Evolutionary conservation across 176 grass and related monocot species (phyloP), one percentile per base, ranked within the genome.

Genomic region (Raddia distichophylla): DNA sequence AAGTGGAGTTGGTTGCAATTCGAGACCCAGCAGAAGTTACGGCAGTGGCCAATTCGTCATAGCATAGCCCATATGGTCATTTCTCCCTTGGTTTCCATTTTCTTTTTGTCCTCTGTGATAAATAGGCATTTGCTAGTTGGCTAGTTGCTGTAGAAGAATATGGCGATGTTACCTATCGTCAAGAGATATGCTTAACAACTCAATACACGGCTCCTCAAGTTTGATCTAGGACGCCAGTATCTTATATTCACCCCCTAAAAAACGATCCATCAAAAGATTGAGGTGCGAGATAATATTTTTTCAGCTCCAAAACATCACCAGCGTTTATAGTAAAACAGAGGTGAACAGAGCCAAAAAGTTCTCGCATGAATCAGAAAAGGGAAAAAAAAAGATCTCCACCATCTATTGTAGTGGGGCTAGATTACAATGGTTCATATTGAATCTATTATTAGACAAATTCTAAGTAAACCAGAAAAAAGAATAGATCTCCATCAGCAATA

Each of bases 1-100:
- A 13, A 67, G 74, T 67, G 80, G 80, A 83, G 74, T 42, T 57
- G 66, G 80, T 57, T 48, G 58, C 50, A 50, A 18, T 70, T 55
- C 33, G 1, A 48, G 58, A 64, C 13, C 60, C 66, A 71, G 50
- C 47, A 43, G 54, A 22, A 64, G 45, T 10, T n/a, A 58, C 34
- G 1, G 46, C 34, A 54, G 67, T 64, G 59, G 2, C 73, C 81
- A 57, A 4, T 34, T 40, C 12, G 12, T 2, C 48, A 37, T 27
- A 57, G 58, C 50, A 15, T 40, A 32, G 64, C 19, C 19, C 46
- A 2, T 60, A 48, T 59, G 27, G 22, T 0, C 7, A 65, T 73
- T 79, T 83, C 77, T 69, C 18, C 27, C 35, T 40, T 19, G 4
- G 4, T 19, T 19, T 69, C n/a, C 35, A 52, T 49, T 61, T 51